These are phyloP conservation scores for Lactarius hengduanensis DNA, from an alignment of 768 basidiomycete genomes.

Conservation along the genomic window DNA sequence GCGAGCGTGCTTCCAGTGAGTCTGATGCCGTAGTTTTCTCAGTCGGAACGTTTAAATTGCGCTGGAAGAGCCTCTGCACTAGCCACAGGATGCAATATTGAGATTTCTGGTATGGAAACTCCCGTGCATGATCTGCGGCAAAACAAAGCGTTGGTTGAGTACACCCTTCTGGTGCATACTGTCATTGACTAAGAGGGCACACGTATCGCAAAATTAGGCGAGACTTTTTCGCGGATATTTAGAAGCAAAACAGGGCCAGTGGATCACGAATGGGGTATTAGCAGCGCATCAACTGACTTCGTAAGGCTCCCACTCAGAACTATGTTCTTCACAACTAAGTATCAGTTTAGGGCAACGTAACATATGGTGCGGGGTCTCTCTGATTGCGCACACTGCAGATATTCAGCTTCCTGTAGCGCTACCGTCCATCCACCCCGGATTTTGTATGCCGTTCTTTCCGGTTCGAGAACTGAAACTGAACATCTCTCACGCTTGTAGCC, in stretches of 20 bases:
- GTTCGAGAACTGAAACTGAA: not conserved
- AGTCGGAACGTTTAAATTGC: slow-evolving; percentile 6
- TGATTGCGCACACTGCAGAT: not conserved
- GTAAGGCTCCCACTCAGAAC: slow-evolving; percentile 43
- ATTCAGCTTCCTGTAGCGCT: slow-evolving; percentile 39
- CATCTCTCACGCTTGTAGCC: slow-evolving; percentile 41
- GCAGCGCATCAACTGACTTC: slow-evolving; percentile 77
- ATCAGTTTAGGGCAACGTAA: slow-evolving; percentile 61
- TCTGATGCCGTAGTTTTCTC: not conserved
- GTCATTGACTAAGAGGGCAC: not conserved
- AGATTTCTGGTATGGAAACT: slow-evolving; percentile 38
- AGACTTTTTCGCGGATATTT: slow-evolving; percentile 61
- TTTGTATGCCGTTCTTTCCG: slow-evolving; percentile 41
- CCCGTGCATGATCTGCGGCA: slow-evolving; percentile 60
- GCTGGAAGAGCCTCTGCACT: slow-evolving; percentile 57
- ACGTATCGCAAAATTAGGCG: slow-evolving; percentile 41
- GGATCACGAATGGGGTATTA: slow-evolving; percentile 66
- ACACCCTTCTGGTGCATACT: not conserved
- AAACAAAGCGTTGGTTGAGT: slow-evolving; percentile 54
- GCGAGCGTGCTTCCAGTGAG: slow-evolving; percentile 69
- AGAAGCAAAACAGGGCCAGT: slow-evolving; percentile 59
- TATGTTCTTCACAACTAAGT: not conserved
- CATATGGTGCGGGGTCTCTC: slow-evolving; percentile 51
- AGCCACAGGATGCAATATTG: slow-evolving; percentile 61
- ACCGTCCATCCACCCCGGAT: slow-evolving; percentile 73